Conservation (phyloP, 2,329 filamentous ascomycete species). For the Phyllosticta citriasiana region DNA sequence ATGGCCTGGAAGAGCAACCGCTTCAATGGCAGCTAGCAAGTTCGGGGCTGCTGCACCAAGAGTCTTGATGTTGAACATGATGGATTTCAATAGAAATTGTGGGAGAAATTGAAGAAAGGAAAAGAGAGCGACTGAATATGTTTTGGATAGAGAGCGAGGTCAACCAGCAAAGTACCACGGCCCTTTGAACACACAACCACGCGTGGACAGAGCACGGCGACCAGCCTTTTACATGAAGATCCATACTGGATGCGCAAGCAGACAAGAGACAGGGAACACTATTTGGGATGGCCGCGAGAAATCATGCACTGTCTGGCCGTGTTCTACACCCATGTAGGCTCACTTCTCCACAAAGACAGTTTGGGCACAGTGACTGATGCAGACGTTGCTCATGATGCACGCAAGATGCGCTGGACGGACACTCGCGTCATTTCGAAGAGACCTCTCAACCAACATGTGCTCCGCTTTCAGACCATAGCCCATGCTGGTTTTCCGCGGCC, state of each 20-base stretch:
- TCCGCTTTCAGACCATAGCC: background rate
- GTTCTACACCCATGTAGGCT: background rate
- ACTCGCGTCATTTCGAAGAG: background rate
- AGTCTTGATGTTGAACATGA: constrained; percentile 9
- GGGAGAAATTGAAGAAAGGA: background rate
- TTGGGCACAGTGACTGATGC: background rate
- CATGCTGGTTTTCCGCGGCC: background rate
- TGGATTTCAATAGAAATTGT: background rate
- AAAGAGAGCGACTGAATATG: background rate
- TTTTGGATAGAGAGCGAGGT: background rate
- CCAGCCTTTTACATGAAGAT: background rate
- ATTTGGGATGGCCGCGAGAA: background rate
- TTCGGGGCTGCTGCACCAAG: constrained; percentile 15
- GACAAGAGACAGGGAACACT: background rate
- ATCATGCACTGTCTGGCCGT: background rate
- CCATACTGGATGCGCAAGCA: background rate
- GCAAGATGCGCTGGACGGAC: background rate
- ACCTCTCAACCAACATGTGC: background rate
- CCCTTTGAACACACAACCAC: background rate
- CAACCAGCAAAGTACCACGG: background rate
- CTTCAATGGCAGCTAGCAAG: constrained; percentile 18
- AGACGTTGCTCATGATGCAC: background rate
- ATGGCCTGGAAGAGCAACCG: constrained; percentile 30
- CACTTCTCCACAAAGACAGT: background rate
- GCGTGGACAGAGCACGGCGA: background rate